A percentile compares a stretch with the other conserved stretches of the same genome.
Conservation (phyloP, 2,329 filamentous ascomycete genomes). For the Purpureocillium lavendulum region DNA sequence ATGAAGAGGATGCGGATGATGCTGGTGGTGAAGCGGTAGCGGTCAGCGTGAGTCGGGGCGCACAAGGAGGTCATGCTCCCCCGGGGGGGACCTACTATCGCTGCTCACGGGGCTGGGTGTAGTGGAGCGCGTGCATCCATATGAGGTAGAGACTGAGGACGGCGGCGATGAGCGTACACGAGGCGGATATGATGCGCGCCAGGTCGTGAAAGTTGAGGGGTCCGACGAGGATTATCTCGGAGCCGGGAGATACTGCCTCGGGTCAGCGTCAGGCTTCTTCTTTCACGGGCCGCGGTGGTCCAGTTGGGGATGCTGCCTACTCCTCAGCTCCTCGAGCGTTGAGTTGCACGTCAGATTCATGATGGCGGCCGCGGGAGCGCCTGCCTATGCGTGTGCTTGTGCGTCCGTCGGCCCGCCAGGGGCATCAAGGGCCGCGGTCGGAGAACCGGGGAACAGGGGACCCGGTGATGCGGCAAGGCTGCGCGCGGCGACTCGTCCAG, state of each 20-base stretch:
- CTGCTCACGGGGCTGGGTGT: constrained; percentile 52
- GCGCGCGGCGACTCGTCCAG: too few relatives aligned
- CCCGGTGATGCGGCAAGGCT: too few relatives aligned
- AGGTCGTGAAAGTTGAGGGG: constrained; percentile 46
- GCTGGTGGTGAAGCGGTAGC: constrained; percentile 27
- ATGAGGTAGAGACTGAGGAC: constrained; percentile 47
- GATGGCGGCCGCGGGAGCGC: constrained; percentile 4
- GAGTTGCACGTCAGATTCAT: constrained; percentile 33
- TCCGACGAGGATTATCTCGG: constrained; percentile 38
- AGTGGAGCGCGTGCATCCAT: constrained; percentile 50
- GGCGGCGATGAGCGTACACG: constrained; percentile 41
- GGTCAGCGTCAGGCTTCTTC: constrained; percentile 2
- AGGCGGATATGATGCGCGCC: constrained; percentile 41
- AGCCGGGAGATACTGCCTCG: constrained; percentile 29
- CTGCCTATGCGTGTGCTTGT: too few relatives aligned
- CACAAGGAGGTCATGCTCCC: constrained; percentile 41
- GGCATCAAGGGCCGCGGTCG: neutral
- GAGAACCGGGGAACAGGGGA: too few relatives aligned
- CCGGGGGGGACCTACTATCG: constrained; percentile 36
- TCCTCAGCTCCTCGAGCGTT: constrained; percentile 34
- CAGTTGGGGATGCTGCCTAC: constrained; percentile 24
- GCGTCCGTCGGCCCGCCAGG: neutral
- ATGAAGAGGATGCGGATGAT: constrained; percentile 86
- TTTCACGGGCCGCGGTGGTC: neutral
- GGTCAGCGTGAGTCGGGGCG: neutral